phyloP scores from a whole-genome alignment of 805 yeast species.

The Blastobotrys chiropterorum region DNA sequence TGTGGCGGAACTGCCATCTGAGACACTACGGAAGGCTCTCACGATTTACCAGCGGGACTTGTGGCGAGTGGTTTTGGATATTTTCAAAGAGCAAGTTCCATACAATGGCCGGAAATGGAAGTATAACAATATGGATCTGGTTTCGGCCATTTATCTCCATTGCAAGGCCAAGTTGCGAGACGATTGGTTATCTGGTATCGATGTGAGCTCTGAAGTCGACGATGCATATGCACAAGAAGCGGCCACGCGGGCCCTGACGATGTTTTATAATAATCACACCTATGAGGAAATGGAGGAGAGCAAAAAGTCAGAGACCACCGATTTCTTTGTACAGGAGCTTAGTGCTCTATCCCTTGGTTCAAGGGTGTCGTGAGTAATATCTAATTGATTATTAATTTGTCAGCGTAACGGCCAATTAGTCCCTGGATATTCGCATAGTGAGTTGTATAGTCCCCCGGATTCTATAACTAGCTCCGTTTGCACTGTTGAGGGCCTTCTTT shows the following conservation, averaged over 20 bases:
- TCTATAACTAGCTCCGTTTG: no score
- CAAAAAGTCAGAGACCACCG: slow-evolving; percentile 28
- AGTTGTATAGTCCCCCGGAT: no score
- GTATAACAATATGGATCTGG: slow-evolving; percentile 84
- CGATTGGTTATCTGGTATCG: slow-evolving; percentile 82
- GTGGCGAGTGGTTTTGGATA: slow-evolving; percentile 63
- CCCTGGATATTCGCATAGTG: no score
- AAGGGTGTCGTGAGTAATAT: not conserved
- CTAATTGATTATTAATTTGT: not conserved
- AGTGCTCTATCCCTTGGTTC: slow-evolving; percentile 15
- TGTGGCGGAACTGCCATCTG: slow-evolving; percentile 55
- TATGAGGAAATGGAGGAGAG: slow-evolving; percentile 50
- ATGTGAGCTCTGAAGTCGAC: slow-evolving; percentile 64
- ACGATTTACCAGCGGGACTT: slow-evolving; percentile 56
- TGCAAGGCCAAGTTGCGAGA: slow-evolving; percentile 68
- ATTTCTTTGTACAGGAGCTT: slow-evolving; percentile 37
- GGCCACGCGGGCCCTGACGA: slow-evolving; percentile 71
- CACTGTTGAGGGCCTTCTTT: no score
- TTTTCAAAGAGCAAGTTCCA: slow-evolving; percentile 75
- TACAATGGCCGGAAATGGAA: slow-evolving; percentile 95
- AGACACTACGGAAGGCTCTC: slow-evolving; percentile 49
- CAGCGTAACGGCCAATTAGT: no score
- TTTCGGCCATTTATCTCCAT: slow-evolving; percentile 77
- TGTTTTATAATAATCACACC: slow-evolving; percentile 58
- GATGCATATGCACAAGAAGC: slow-evolving; percentile 81